A percentile compares a stretch with the other conserved stretches of the same genome.
These are phyloP conservation scores for Stemphylium beticola DNA, from an alignment of 2,329 filamentous ascomycete species.

Conservation along the genomic window DNA sequence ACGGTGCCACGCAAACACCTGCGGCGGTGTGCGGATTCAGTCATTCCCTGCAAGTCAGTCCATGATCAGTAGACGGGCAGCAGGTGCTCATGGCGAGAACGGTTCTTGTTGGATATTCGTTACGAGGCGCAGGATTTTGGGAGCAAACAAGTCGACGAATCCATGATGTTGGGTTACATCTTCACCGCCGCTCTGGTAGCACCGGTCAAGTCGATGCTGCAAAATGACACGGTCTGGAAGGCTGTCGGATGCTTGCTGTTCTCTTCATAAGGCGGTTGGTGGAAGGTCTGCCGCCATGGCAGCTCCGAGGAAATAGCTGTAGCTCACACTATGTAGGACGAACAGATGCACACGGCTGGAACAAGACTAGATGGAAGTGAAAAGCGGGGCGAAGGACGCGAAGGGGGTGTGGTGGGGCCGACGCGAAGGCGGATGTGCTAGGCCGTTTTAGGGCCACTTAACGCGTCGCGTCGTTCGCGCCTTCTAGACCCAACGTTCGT, in stretches of 20 bases:
- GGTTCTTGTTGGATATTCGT: neutral
- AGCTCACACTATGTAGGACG: no score
- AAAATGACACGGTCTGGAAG: neutral
- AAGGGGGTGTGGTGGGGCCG: neutral
- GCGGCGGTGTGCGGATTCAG: slow-evolving; percentile 11
- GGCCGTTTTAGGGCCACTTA: slow-evolving; percentile 9
- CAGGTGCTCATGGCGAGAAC: neutral
- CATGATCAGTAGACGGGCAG: neutral
- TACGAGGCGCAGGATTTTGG: neutral
- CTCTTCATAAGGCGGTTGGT: neutral
- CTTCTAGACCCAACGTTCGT: neutral
- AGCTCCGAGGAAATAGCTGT: no score
- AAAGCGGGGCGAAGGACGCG: neutral
- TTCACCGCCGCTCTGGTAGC: neutral
- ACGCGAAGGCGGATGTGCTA: slow-evolving; percentile 3
- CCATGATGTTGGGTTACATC: neutral
- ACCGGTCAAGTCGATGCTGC: neutral
- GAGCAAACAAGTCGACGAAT: slow-evolving; percentile 14
- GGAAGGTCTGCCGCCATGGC: neutral
- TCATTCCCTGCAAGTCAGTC: slow-evolving; percentile 10
- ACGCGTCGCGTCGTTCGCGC: slow-evolving; percentile 24
- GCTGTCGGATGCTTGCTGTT: neutral
- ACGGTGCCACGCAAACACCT: slow-evolving; percentile 17
- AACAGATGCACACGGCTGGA: neutral
- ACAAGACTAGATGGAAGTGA: neutral